Evolutionary conservation across 139 green algal genomes (phyloP), one percentile per base, ranked within the genome.

Genomic region (Edaphochlamys debaryana): DNA sequence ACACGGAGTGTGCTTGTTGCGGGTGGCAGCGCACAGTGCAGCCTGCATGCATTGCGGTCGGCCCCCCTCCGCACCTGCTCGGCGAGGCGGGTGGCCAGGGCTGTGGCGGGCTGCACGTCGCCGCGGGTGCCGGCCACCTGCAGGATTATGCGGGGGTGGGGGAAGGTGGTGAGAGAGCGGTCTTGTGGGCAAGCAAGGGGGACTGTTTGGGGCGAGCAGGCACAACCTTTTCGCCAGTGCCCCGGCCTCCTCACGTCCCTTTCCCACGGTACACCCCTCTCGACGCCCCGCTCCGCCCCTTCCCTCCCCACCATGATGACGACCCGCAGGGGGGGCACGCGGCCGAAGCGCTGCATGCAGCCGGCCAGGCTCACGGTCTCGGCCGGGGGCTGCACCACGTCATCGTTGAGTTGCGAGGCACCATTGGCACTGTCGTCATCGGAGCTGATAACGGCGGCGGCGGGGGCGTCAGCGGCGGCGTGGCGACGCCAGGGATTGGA

Each of bases 71-170:
- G n/a, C n/a, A n/a, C n/a, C n/a, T n/a, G n/a, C n/a, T n/a, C n/a
- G n/a, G n/a, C n/a, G n/a, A n/a, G n/a, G n/a, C n/a, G n/a, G n/a
- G n/a, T n/a, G n/a, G n/a, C 93, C 34, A 96, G 89, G 34, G 92
- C 92, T 13, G 95, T 88, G 85, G 96, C 96, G 3, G 94, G 94
- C 86, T 96, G 94, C 70, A 96, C 93, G 76, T 96, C 94, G 17
- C 92, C 94, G 7, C 92, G 87, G 0, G 94, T 97, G 68, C 94
- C 94, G 30, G 94, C 85, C 0, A 94, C 73, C 79, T 92, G 73
- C 30, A 0, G 60, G 60, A 8, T 9, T 0, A n/a, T 4, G 60
- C 2, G 52, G 52, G 20, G 52, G 29, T 69, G 38, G 6, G 69
- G n/a, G 41, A 23, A 40, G 40, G 36, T 23, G 69, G 69, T 11